These are phyloP conservation scores for Verruconis gallopava DNA, from an alignment of 2,329 filamentous ascomycete species.

Conservation along the genomic window DNA sequence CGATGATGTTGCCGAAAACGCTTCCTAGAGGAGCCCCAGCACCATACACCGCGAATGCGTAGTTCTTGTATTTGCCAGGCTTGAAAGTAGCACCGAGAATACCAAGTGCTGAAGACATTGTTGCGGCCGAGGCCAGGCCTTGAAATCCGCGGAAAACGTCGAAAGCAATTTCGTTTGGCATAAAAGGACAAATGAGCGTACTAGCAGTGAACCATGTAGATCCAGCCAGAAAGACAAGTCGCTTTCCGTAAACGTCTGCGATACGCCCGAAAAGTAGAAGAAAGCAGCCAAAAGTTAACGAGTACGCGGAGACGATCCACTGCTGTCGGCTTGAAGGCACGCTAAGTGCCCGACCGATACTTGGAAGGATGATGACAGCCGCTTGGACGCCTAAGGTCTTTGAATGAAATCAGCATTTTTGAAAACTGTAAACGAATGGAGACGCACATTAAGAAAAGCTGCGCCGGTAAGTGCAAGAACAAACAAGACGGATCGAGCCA, in stretches of 20 bases:
- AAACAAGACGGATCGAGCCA: conserved; percentile 1
- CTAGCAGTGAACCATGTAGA: conserved; percentile 50
- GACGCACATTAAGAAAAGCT: conserved; percentile 21
- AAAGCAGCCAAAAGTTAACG: conserved; percentile 54
- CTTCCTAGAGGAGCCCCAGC: conserved; percentile 53
- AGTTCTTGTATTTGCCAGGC: conserved; percentile 56
- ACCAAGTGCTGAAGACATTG: conserved; percentile 58
- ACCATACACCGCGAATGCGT: conserved; percentile 52
- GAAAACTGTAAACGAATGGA: background rate
- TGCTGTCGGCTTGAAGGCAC: conserved; percentile 48
- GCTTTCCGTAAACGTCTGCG: conserved; percentile 54
- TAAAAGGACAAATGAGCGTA: conserved; percentile 48
- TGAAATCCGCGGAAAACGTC: conserved; percentile 54
- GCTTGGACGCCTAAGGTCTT: conserved; percentile 45
- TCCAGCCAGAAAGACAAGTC: conserved; percentile 50
- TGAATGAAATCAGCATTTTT: background rate
- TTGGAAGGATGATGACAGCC: conserved; percentile 49
- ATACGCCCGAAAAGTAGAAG: conserved; percentile 54
- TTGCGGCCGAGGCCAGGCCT: conserved; percentile 54
- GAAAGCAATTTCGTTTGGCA: conserved; percentile 55
- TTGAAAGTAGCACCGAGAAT: conserved; percentile 56
- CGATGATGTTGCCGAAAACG: conserved; percentile 50
- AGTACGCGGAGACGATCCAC: conserved; percentile 55
- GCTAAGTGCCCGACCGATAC: conserved; percentile 42
- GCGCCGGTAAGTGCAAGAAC: conserved; percentile 8